phyloP scores from a whole-genome alignment of 768 basidiomycete species.

The Lactarius sp. region DNA sequence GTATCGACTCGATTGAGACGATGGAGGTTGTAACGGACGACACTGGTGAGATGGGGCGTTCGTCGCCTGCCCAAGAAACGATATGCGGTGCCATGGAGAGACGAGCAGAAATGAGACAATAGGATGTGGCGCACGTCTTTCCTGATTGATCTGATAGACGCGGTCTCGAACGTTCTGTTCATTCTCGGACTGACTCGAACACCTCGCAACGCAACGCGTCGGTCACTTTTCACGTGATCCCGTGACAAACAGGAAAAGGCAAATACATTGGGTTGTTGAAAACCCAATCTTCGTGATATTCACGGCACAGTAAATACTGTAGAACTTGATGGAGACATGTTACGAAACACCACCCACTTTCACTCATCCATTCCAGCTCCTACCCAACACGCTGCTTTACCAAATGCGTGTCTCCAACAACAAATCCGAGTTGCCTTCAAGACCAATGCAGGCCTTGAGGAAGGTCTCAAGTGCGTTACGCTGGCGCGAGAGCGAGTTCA shows the following conservation, averaged over 20 bases:
- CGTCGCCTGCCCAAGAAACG: constrained; percentile 6
- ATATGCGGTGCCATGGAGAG: constrained; percentile 9
- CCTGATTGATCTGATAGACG: too few species aligned
- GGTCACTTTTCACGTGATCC: constrained; percentile 18
- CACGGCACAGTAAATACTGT: neutral
- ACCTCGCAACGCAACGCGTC: constrained; percentile 14
- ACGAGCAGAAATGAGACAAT: neutral
- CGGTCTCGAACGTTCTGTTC: too few species aligned
- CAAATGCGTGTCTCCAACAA: constrained; percentile 85
- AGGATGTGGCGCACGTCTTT: neutral
- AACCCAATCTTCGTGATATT: constrained; percentile 11
- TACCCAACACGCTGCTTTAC: constrained; percentile 42
- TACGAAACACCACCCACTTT: neutral
- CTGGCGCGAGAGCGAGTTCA: constrained; percentile 94
- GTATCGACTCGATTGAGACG: constrained; percentile 14
- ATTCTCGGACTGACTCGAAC: too few species aligned
- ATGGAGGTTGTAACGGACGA: constrained; percentile 3
- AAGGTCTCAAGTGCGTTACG: constrained; percentile 90
- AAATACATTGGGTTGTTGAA: constrained; percentile 11
- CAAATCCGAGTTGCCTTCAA: constrained; percentile 80
- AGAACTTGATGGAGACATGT: neutral
- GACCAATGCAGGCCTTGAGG: constrained; percentile 89
- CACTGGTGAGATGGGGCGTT: constrained; percentile 12
- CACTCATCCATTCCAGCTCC: neutral
- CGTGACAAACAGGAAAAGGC: neutral